phyloP scores from a whole-genome alignment of 352 stramenopile species.

The Peronospora destructor region DNA sequence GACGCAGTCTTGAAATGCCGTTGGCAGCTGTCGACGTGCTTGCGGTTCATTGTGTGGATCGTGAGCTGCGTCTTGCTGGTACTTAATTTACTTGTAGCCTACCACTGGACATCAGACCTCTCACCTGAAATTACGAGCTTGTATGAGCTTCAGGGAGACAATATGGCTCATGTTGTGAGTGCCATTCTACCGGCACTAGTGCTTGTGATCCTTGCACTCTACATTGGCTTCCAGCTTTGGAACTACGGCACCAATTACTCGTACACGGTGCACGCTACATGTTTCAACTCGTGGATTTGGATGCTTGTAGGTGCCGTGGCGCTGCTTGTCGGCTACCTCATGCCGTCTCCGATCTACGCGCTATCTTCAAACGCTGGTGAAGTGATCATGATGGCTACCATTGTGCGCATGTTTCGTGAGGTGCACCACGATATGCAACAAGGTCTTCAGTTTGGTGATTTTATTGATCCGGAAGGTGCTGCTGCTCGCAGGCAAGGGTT shows the following conservation, averaged over 20 bases:
- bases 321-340: constrained; percentile 65
- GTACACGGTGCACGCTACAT: constrained; percentile 78
- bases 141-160: constrained; percentile 68
- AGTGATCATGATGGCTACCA: constrained; percentile 68
- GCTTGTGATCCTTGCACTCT: constrained; percentile 62
- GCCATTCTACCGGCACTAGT: constrained; percentile 57
- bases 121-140: constrained; percentile 52
- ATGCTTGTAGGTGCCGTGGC: constrained; percentile 72
- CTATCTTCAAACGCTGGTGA: constrained; percentile 73
- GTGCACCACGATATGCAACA: constrained; percentile 81
- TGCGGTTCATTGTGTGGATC: constrained; percentile 69
- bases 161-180: constrained; percentile 44
- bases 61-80: constrained; percentile 47
- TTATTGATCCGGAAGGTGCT: constrained; percentile 49
- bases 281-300: constrained; percentile 86
- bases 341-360: constrained; percentile 64
- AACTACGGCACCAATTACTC: constrained; percentile 85
- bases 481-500: constrained; percentile 13
- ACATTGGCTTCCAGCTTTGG: constrained; percentile 70
- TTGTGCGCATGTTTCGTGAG: constrained; percentile 82
- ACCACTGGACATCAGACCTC: constrained; percentile 42
- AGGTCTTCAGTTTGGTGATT: constrained; percentile 61
- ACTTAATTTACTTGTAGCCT: constrained; percentile 67
- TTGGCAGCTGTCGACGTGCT: constrained; percentile 43
- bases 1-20: constrained; percentile 17